A percentile compares a stretch with the other conserved stretches of the same genome.
Evolutionary conservation across 768 basidiomycete genomes (phyloP).

Genomic region (Hypholoma sublateritium): DNA sequence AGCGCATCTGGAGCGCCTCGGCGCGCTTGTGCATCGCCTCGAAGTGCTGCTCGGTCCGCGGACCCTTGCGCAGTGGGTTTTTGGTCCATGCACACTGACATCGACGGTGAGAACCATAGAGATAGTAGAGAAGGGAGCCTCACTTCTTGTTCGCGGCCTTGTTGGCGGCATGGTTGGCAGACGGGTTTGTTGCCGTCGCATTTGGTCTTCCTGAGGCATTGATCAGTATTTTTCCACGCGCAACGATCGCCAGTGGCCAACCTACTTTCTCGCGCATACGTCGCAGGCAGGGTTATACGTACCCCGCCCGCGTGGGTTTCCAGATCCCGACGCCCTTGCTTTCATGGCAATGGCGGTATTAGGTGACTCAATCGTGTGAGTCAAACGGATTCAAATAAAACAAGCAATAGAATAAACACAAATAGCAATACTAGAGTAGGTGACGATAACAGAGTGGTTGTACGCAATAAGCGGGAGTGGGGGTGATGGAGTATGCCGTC

Average conservation of each 20-base stretch:
- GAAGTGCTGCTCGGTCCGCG: slow-evolving; percentile 45
- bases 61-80: slow-evolving; percentile 36
- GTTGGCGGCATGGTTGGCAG: slow-evolving; percentile 38
- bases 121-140: slow-evolving; percentile 5
- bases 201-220: slow-evolving; percentile 38
- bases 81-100: slow-evolving; percentile 44
- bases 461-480: not conserved
- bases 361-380: not conserved
- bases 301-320: slow-evolving; percentile 21
- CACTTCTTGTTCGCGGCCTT: slow-evolving; percentile 41
- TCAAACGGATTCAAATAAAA: not conserved
- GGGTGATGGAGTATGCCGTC: not conserved
- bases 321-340: slow-evolving; percentile 16
- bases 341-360: slow-evolving; percentile 12
- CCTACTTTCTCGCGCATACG: slow-evolving; percentile 36
- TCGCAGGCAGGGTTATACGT: slow-evolving; percentile 25
- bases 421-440: not conserved
- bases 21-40: slow-evolving; percentile 43
- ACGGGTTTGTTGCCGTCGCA: slow-evolving; percentile 46
- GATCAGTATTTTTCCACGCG: slow-evolving; percentile 4
- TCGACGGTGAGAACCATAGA: not conserved
- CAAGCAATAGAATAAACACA: not conserved
- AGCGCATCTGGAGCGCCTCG: slow-evolving; percentile 35
- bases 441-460: too few species aligned
- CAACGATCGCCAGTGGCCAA: not conserved